These are phyloP conservation scores for Tillandsia leiboldiana DNA, from an alignment of 176 grass and related monocot genomes.

Conservation along the genomic window DNA sequence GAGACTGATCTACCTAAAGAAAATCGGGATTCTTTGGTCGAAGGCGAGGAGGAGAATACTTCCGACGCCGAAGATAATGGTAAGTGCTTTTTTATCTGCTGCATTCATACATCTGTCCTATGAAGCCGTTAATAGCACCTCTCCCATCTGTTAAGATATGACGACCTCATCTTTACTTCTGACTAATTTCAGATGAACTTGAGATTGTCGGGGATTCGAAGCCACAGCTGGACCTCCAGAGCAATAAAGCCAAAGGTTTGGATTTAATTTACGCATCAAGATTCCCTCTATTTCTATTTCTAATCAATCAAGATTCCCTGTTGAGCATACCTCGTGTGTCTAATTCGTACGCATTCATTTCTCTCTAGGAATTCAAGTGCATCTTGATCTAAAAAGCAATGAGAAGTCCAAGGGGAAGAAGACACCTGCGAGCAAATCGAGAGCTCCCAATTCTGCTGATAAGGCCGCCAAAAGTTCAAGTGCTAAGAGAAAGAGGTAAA, in stretches of 20 bases:
- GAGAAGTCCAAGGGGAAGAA: slow-evolving; percentile 48
- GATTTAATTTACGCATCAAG: slow-evolving; percentile 6
- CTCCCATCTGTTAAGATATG: background rate
- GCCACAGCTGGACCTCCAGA: slow-evolving; percentile 67
- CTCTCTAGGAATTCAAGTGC: slow-evolving; percentile 70
- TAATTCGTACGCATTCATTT: background rate
- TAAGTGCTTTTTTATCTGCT: slow-evolving; percentile 16
- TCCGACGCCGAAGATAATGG: slow-evolving; percentile 78
- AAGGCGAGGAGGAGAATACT: slow-evolving; percentile 57
- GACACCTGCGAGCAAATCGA: slow-evolving; percentile 37
- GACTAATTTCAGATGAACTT: slow-evolving; percentile 43
- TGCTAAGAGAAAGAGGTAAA: slow-evolving; percentile 76
- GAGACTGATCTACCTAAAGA: slow-evolving; percentile 67
- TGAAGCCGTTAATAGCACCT: background rate
- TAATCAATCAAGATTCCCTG: background rate
- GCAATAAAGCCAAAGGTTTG: slow-evolving; percentile 74
- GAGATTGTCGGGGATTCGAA: slow-evolving; percentile 19
- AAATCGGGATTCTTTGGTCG: slow-evolving; percentile 51
- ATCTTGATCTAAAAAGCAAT: slow-evolving; percentile 71
- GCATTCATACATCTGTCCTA: background rate
- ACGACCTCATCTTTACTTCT: slow-evolving; percentile 5
- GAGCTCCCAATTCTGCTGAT: slow-evolving; percentile 30
- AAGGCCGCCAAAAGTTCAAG: slow-evolving; percentile 34
- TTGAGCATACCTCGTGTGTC: background rate
- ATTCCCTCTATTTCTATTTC: background rate